Conservation (phyloP, 768 basidiomycete species). For the Lactarius trivialis region DNA sequence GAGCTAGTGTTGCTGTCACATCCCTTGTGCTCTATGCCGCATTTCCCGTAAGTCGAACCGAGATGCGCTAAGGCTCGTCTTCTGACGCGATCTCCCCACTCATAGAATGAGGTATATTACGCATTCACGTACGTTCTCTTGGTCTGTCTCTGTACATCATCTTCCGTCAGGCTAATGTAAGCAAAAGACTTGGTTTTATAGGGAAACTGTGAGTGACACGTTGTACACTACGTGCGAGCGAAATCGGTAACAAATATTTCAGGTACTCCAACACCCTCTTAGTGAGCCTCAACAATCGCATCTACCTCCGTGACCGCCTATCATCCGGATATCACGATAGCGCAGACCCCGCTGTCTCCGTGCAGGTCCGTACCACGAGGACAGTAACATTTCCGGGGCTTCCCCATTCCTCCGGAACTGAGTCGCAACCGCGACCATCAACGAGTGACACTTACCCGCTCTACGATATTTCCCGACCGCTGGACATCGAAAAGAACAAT, state of each 20-base stretch:
- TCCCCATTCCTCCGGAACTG: background rate
- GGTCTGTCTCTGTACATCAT: background rate
- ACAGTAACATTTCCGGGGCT: background rate
- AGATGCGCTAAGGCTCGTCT: background rate
- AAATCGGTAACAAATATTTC: background rate
- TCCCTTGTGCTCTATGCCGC: background rate
- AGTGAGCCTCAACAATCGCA: background rate
- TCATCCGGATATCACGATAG: background rate
- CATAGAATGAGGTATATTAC: background rate
- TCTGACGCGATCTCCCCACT: background rate
- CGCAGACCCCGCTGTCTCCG: background rate
- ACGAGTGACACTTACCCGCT: background rate
- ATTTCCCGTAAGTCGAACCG: background rate
- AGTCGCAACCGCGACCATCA: background rate
- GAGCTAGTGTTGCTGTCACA: background rate
- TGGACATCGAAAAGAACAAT: background rate
- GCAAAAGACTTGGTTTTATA: background rate
- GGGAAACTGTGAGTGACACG: background rate
- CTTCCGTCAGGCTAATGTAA: background rate
- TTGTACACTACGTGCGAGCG: background rate
- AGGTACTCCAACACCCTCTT: background rate
- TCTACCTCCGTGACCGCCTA: background rate
- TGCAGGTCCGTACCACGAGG: background rate
- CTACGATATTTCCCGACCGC: background rate
- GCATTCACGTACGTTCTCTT: background rate